These are phyloP conservation scores for Raphanus hybrid DNA, from an alignment of 441 rosid species.

Conservation along the genomic window DNA sequence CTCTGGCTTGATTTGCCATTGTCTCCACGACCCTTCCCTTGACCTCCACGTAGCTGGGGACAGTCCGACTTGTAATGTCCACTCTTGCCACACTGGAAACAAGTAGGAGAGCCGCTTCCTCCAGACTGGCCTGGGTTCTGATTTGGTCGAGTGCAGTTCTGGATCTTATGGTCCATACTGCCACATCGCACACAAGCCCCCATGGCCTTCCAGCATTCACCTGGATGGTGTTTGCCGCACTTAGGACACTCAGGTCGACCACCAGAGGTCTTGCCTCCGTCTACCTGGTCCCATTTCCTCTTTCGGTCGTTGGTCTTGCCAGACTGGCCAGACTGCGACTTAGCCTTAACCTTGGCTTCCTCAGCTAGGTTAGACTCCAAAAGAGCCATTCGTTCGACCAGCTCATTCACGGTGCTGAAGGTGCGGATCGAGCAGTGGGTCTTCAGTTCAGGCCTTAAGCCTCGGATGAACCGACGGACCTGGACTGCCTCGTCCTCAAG, in stretches of 20 bases:
- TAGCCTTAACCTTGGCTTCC: not conserved
- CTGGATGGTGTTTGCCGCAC: too few species aligned
- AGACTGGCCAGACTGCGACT: not conserved
- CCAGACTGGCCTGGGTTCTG: not conserved
- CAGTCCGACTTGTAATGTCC: not conserved
- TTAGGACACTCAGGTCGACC: too few species aligned
- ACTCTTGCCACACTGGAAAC: not conserved
- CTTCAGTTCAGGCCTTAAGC: not conserved
- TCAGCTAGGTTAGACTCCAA: not conserved
- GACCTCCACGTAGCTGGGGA: not conserved
- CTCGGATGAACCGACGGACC: not conserved
- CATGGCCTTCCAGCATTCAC: too few species aligned
- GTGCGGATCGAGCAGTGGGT: not conserved
- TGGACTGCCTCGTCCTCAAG: not conserved
- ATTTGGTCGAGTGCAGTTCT: too few species aligned
- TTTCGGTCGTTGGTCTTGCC: too few species aligned
- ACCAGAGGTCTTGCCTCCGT: too few species aligned
- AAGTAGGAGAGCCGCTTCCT: not conserved
- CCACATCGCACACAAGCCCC: too few species aligned
- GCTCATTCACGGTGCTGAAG: not conserved
- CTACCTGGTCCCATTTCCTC: too few species aligned
- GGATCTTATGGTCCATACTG: too few species aligned
- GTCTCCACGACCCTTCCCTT: not conserved
- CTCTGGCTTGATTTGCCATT: not conserved
- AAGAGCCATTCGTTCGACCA: not conserved